Evolutionary conservation across 768 basidiomycete genomes (phyloP).

Genomic region (Steccherinum ochraceum): DNA sequence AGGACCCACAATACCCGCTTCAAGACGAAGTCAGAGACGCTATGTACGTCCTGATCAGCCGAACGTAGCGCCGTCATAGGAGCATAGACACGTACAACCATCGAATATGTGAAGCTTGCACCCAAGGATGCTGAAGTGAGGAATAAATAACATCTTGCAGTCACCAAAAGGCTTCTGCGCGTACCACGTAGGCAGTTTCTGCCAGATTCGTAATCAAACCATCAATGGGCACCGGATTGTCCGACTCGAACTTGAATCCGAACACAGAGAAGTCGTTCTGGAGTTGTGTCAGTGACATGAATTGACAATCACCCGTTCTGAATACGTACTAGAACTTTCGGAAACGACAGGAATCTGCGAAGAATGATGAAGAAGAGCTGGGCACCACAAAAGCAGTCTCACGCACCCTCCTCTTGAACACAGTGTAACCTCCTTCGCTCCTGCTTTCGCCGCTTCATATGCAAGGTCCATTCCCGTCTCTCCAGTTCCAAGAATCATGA

Average conservation of each 20-base stretch:
- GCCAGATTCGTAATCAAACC: slow-evolving; percentile 52
- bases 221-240: slow-evolving; percentile 36
- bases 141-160: too few species aligned
- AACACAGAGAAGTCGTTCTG: slow-evolving; percentile 52
- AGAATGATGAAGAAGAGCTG: too few species aligned
- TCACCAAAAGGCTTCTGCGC: too few species aligned
- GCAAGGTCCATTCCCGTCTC: slow-evolving; percentile 62
- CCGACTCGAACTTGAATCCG: slow-evolving; percentile 38
- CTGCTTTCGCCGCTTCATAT: slow-evolving; percentile 42
- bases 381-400: neutral
- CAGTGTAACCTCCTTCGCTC: slow-evolving; percentile 44
- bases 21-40: slow-evolving; percentile 51
- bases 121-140: slow-evolving; percentile 48
- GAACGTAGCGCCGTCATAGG: too few species aligned
- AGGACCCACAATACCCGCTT: slow-evolving; percentile 55
- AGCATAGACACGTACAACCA: slow-evolving; percentile 41
- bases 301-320: neutral
- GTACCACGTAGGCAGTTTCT: slow-evolving; percentile 45
- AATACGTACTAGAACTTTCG: slow-evolving; percentile 40
- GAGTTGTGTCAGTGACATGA: neutral
- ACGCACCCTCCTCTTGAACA: slow-evolving; percentile 44
- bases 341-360: slow-evolving; percentile 48
- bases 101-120: slow-evolving; percentile 44
- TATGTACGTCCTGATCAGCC: slow-evolving; percentile 7
- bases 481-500: slow-evolving; percentile 54